Evolutionary conservation across 2,329 filamentous ascomycete species (phyloP), one percentile per base, ranked within the genome.

Genomic region (Venturia nashicola): DNA sequence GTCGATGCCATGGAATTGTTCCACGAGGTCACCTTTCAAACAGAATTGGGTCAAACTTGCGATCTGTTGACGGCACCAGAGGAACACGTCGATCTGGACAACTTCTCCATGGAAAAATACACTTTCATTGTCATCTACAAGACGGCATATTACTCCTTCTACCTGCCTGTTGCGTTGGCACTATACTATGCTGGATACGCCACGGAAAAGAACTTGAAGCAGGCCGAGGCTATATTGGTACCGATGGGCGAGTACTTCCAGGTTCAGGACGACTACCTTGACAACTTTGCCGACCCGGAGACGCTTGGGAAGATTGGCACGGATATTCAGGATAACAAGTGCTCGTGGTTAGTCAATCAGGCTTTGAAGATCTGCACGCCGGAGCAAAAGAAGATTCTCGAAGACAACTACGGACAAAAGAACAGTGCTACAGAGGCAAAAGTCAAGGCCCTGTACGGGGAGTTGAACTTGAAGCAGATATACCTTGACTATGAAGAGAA

Each of bases 241-340:
- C 92, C 93, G 27, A 89, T 97, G 76, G 94, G 94, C 73, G 92
- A 97, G 80, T 99, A 99, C 82, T 99, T 99, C 84, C 94, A 99
- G 79, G 85, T 96, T 68, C 94, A 99, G 78, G 94, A 99, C 76
- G 94, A 99, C 81, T 99, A 94, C 80, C 89, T 99, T 62, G 94
- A 99, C 82, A 96, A 95, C 79, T 99, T 94, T 73, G 94, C 93
- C 70, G 87, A 93, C 70, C 91, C 94, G 46, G 86, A 91, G 72
- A 85, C 91, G 72, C 94, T 99, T 74, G 94, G 94, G 77, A 99
- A 99, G 85, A 96, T 97, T 68, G 94, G 94, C 69, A 99, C 94
- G 66, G 94, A 99, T 73, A 99, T 99, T 76, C 87, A 92, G 82
- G 94, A 99, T 80, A 99, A 99, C 85, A 99, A 99, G 84, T 99